Base-by-base conservation (phyloP, 345 rosid genomes). In the Dimocarpus longan region DNA sequence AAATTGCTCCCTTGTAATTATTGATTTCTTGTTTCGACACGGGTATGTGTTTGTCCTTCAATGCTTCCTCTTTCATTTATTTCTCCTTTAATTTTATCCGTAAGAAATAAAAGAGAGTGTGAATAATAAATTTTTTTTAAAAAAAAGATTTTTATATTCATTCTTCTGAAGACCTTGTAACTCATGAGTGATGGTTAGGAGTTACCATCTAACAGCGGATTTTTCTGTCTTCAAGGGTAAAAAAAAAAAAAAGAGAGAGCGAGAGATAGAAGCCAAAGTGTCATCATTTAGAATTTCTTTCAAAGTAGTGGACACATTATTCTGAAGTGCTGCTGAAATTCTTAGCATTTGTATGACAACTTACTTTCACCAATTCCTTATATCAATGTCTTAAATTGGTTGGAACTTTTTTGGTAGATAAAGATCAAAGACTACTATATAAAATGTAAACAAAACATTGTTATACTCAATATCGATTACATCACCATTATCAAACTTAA, bases 21-120 rank as follows among this genome's bases (percentile, higher is more conserved):
- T 89, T 26, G 96, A 93, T 85, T 93, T 95, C 87, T 87, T 93
- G 74, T 89, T 91, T 82, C 98, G 97, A 46, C 99, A 95, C 39
- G 98, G 99, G 96, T 95, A 87, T 71, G 19, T 71, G 57, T 75
- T 77, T 79, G 76, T 76, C 80, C 57, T 78, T 76, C 24, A 28
- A 21, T 67, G 46, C 21, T 68, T 19, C 15, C 21, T 6, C 6
- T 43, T 69, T 78, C 65, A 32, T 48, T n/a, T 5, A 21, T n/a
- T 62, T 44, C 26, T 57, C 26, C 22, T 57, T 57, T 57, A 5
- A 6, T 12, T 7, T 57, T 18, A 21, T n/a, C 3, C 6, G 63
- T 57, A n/a, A 57, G 63, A n/a, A 57, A 57, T 32, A 32, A 32
- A 32, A 32, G 37, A 32, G 37, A 32, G 37, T 32, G 2, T 32